Base-by-base conservation (phyloP, 1,139 yeast species). In the Diutina ranongensis region DNA sequence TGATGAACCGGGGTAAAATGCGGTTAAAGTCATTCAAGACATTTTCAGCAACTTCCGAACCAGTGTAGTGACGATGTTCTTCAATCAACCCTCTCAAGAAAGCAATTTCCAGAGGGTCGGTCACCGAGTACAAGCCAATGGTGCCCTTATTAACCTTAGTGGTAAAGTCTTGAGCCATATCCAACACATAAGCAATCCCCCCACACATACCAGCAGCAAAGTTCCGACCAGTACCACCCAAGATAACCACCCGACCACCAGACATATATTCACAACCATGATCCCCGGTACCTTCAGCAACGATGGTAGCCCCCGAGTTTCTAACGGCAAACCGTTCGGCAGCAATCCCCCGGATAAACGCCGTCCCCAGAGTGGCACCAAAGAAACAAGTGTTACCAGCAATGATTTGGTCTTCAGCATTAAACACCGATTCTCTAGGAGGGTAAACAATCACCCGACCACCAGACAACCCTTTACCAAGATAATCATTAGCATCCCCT, bases 151-250 rank as follows among this genome's bases (percentile, higher is more conserved):
- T 92, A 54, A 86, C 89, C 67, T 83, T 83, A 50, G 80, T 80
- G 52, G 71, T 67, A 59, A 92, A 89, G 61, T 88, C 96, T 62
- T 89, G 96, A 46, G 94, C 97, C 74, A 92, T 85, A 58, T 89
- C 95, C 57, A 89, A 74, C 49, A 94, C 97, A 61, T 92, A 92
- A 31, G 96, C 95, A 63, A 92, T 92, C 78, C 98, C 98, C 67
- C 98, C 98, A 57, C 97, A 89, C 86, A 94, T 94, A 73, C 98
- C 98, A 48, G 98, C 96, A 42, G 97, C 97, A 64, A 92, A 92
- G 71, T 88, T 84, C 55, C 97, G 80, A 50, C 96, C 97, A 58
- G 95, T 85, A 48, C 80, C 68, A 45, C 97, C 96, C 55, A 92
- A 76, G 46, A 92, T 87, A 60, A 92, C 86, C 50, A 92, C 95